Evolutionary conservation across 495 filamentous ascomycete species (phyloP), one percentile per base, ranked within the genome.

Genomic region (Hypoxylon fuscum): DNA sequence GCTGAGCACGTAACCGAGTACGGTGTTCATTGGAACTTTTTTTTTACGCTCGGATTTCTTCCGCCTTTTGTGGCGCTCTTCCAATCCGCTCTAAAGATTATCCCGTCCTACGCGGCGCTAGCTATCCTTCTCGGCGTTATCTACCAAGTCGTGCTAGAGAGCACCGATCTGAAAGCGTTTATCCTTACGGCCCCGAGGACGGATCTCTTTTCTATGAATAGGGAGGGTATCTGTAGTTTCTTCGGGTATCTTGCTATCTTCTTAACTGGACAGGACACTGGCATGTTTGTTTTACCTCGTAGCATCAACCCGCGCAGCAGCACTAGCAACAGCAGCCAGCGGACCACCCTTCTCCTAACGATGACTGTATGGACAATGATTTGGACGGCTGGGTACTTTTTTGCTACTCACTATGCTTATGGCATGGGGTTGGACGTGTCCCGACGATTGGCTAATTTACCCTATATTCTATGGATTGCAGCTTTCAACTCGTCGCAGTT

Each of bases 11-110:
- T 98, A 31, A 94, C 92, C 1, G 95, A 99, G 66, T 99, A 99
- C 67, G 95, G 95, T 25, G 91, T 98, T 9, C 95, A 99, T 73
- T 99, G 95, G 95, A 99, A 99, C 74, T 99, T 99, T 74, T 99
- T 99, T 79, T 98, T 99, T 75, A 99, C 95, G 0, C 78, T 99
- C 9, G 94, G 87, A 3, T 85, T 97, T 21, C 75, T 99, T 27
- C 92, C 93, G 1, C 93, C 93, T 2, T 95, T 95, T 64, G 86
- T 96, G 47, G 93, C 94, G n/a, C 71, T 96, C 0, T 91, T 95
- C 49, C 89, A 93, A 59, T 85, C 88, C 0, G 70, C 82, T 7
- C 77, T 87, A 29, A 69, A 73, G 41, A 43, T 79, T 59, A 77
- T 92, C 23, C 90, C 87, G 1, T 93, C 89, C 1, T 93, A 90